A percentile compares a stretch with the other conserved stretches of the same genome.
phyloP scores from a whole-genome alignment of 768 basidiomycete species.

The Mycena venus region DNA sequence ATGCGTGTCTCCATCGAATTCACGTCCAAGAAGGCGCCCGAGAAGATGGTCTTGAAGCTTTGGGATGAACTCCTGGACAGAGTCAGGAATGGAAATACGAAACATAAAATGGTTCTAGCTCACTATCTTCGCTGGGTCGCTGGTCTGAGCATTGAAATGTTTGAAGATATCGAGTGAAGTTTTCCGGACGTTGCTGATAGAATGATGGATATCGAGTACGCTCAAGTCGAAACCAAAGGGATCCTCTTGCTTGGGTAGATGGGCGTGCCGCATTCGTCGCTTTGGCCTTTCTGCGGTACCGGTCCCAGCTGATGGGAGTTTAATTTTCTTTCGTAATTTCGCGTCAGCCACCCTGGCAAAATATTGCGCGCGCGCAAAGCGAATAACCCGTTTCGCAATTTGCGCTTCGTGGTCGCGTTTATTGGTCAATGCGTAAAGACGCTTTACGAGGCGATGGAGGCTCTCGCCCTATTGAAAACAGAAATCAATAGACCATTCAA shows the following conservation, averaged over 20 bases:
- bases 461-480: constrained; percentile 59
- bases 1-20: constrained; percentile 46
- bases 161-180: constrained; percentile 35
- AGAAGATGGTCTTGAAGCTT: constrained; percentile 53
- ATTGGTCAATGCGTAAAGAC: constrained; percentile 50
- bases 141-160: constrained; percentile 27
- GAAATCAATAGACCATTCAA: too few species aligned
- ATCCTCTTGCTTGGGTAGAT: constrained; percentile 1
- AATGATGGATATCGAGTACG: constrained; percentile 18
- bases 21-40: constrained; percentile 38
- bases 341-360: background rate
- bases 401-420: constrained; percentile 45
- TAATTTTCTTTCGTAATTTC: background rate
- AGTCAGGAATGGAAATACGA: background rate
- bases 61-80: constrained; percentile 41
- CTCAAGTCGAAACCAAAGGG: constrained; percentile 1
- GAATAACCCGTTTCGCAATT: constrained; percentile 41
- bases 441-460: constrained; percentile 55
- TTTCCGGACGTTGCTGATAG: constrained; percentile 38
- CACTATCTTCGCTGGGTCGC: constrained; percentile 40
- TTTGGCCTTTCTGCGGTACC: background rate
- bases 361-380: constrained; percentile 1
- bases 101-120: background rate
- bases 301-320: constrained; percentile 2
- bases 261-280: constrained; percentile 19